These are phyloP conservation scores for Peribolospora baueri DNA, from an alignment of 768 basidiomycete species.

Conservation along the genomic window DNA sequence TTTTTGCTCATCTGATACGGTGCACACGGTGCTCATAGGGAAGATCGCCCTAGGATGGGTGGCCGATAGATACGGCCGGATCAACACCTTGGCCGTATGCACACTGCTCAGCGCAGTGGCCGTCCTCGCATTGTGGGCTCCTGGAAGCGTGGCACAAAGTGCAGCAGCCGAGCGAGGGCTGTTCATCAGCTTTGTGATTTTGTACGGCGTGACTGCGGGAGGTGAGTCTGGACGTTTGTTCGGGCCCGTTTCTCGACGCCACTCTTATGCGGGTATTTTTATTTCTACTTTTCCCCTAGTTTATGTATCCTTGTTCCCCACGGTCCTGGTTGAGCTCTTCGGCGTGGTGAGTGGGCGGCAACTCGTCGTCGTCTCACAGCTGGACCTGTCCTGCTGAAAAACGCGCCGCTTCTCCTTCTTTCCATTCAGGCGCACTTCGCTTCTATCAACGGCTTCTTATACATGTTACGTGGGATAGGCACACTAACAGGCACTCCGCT, in stretches of 20 bases:
- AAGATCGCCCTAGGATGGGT: constrained; percentile 11
- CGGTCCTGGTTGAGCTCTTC: constrained; percentile 8
- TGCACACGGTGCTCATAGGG: constrained; percentile 1
- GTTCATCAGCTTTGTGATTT: constrained; percentile 9
- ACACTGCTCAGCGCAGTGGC: constrained; percentile 5
- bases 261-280: no score
- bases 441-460: constrained; percentile 7
- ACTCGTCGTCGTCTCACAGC: no score
- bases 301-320: constrained; percentile 9
- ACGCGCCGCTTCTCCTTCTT: no score
- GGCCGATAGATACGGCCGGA: constrained; percentile 10
- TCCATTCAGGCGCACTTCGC: constrained; percentile 3
- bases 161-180: constrained; percentile 1
- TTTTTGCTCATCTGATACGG: no score
- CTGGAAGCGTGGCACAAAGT: constrained; percentile 1
- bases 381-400: no score
- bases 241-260: no score
- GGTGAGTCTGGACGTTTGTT: no score
- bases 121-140: constrained; percentile 9
- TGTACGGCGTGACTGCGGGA: constrained; percentile 1
- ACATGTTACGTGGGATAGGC: constrained; percentile 9
- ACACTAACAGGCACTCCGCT: constrained; percentile 5
- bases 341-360: neutral
- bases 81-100: constrained; percentile 8
- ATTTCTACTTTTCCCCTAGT: constrained; percentile 3